Evolutionary conservation across 2,329 filamentous ascomycete genomes (phyloP), one percentile per base, ranked within the genome.

Genomic region (Arthroderma sp.): DNA sequence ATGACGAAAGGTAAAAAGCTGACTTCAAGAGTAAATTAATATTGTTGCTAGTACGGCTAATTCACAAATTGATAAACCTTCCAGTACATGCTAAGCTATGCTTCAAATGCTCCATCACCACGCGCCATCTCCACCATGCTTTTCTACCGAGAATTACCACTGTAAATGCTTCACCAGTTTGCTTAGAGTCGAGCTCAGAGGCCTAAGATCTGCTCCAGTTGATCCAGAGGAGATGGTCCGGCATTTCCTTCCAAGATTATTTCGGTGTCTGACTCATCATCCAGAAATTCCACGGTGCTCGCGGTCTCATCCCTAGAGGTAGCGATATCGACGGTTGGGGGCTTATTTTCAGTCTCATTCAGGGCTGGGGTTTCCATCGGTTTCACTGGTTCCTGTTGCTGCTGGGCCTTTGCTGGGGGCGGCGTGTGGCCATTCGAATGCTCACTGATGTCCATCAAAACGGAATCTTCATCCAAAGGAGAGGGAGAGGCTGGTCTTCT

Each of bases 171-270:
- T 22, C 15, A 22, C 15, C 15, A 3, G 15, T 22, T 22, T 22
- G 15, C 15, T 22, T 22, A 22, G 15, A 22, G 15, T 22, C 15
- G 15, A 33, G 29, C 28, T 46, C 34, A 48, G 31, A 44, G 28
- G 9, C 45, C 44, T 3, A 52, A 28, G 29, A 52, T 34, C 31
- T 27, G 29, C 31, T 48, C 47, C 32, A 52, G 36, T 9, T 48
- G 36, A 42, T 49, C 43, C 27, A 49, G 7, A 4, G 49, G 49
- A 9, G 50, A 46, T n/a, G 49, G 45, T 15, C 38, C 38, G 6
- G 49, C 27, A 11, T 48, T 41, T 1, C 43, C 43, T 42, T 47
- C 49, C 27, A 44, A 33, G 27, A 51, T 49, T 30, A 50, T 36
- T 6, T 30, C 41, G 1, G 30, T 6, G 11, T 34, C 32, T 2